Percentiles rank a stretch among this genome's conserved stretches.
phyloP scores from a whole-genome alignment of 2,329 filamentous ascomycete genomes.

The Ophiostoma quercus region DNA sequence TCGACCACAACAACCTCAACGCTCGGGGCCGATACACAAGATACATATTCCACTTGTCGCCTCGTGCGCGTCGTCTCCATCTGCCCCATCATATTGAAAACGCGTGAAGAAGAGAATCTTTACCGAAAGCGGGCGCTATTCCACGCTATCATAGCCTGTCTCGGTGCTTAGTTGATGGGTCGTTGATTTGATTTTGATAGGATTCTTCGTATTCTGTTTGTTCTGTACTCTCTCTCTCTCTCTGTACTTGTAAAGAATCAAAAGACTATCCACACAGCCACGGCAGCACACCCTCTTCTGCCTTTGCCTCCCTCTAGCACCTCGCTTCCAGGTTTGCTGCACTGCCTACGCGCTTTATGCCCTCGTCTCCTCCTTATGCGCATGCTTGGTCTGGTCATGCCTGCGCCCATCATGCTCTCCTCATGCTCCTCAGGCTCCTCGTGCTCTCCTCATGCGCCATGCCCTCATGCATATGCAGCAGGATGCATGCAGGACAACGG shows the following conservation, averaged over 20 bases:
- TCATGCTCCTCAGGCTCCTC: background rate
- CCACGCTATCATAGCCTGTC: no score
- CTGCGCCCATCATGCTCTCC: background rate
- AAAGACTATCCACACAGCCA: background rate
- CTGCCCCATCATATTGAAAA: background rate
- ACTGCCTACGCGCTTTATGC: background rate
- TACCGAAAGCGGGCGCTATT: background rate
- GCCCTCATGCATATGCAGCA: constrained; percentile 7
- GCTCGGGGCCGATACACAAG: background rate
- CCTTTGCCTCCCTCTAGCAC: background rate
- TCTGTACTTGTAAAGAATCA: background rate
- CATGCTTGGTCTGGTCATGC: background rate
- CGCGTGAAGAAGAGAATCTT: constrained; percentile 1
- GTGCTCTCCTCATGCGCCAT: background rate
- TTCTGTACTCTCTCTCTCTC: no score
- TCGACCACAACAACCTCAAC: background rate
- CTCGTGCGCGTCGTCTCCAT: constrained; percentile 5
- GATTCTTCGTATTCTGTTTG: background rate
- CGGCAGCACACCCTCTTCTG: background rate
- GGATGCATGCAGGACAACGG: constrained; percentile 1
- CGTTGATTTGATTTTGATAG: no score
- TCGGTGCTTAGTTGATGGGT: no score
- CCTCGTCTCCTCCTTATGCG: no score
- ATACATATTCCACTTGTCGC: background rate
- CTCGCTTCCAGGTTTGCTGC: background rate